Percentiles rank a stretch among this genome's conserved stretches.
phyloP scores from a whole-genome alignment of 2,329 filamentous ascomycete species.

The Calonectria pauciramosa region DNA sequence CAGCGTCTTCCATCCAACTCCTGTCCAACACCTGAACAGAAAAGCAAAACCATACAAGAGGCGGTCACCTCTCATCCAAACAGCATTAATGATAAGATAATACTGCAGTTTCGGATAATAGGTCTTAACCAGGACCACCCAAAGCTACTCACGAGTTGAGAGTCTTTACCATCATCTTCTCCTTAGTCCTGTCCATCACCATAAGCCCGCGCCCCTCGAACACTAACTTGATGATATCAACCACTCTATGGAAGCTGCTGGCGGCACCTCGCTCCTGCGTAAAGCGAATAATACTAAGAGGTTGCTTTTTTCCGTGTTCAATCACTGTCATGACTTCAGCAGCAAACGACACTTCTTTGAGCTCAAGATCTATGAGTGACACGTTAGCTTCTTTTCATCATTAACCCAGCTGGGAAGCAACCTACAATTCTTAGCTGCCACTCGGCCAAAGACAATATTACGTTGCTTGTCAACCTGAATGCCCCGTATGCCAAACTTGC shows the following conservation, averaged over 20 bases:
- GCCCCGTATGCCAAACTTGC: slow-evolving; percentile 83
- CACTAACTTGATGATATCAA: slow-evolving; percentile 80
- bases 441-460: slow-evolving; percentile 83
- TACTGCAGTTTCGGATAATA: neutral
- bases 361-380: slow-evolving; percentile 73
- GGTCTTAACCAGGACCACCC: neutral
- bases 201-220: slow-evolving; percentile 76
- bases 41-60: slow-evolving; percentile 21
- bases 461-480: slow-evolving; percentile 83
- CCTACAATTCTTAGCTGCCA: slow-evolving; percentile 85
- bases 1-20: slow-evolving; percentile 27
- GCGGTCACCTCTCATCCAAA: slow-evolving; percentile 18
- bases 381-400: slow-evolving; percentile 36
- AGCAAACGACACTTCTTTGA: slow-evolving; percentile 91
- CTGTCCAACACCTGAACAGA: slow-evolving; percentile 29
- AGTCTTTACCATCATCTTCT: slow-evolving; percentile 81
- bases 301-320: slow-evolving; percentile 83
- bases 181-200: slow-evolving; percentile 75
- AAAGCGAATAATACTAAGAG: slow-evolving; percentile 85
- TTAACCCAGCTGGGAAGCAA: neutral
- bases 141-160: slow-evolving; percentile 62
- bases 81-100: slow-evolving; percentile 21
- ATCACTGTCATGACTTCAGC: slow-evolving; percentile 91
- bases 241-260: slow-evolving; percentile 87
- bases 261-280: slow-evolving; percentile 93